phyloP scores from a whole-genome alignment of 2,329 filamentous ascomycete genomes.

The Cytospora leucostoma region DNA sequence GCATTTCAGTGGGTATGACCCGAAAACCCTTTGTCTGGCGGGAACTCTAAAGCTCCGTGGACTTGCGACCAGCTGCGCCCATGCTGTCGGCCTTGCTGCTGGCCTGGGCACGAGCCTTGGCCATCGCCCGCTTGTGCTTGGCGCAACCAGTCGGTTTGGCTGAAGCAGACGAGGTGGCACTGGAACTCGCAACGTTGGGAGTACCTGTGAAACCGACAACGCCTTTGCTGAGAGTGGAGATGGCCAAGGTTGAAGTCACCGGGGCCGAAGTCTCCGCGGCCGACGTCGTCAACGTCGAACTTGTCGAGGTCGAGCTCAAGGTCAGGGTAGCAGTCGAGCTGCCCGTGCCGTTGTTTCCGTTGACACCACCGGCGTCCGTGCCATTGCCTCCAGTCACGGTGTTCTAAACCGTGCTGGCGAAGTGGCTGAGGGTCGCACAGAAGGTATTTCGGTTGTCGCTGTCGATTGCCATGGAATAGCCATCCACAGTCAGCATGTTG shows the following conservation, averaged over 20 bases:
- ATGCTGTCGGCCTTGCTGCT: neutral
- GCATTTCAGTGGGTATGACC: neutral
- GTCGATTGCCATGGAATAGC: constrained; percentile 54
- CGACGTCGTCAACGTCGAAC: neutral
- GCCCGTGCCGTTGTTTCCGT: neutral
- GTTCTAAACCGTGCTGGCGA: constrained; percentile 37
- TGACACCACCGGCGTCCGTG: neutral
- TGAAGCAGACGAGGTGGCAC: neutral
- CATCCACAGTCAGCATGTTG: constrained; percentile 71
- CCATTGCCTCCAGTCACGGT: constrained; percentile 2
- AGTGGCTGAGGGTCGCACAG: constrained; percentile 61
- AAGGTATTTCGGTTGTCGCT: constrained; percentile 66
- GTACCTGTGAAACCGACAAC: neutral
- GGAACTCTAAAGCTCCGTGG: constrained; percentile 1
- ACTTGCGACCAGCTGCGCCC: neutral
- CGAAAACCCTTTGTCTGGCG: too few relatives aligned
- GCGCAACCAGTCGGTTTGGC: neutral
- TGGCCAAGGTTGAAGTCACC: neutral
- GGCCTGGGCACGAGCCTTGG: neutral
- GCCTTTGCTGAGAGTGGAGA: neutral
- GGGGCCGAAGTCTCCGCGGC: neutral
- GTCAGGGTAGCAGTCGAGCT: neutral
- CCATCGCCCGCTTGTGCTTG: constrained; percentile 4
- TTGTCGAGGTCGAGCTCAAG: neutral
- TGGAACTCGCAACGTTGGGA: neutral